These are phyloP conservation scores for Eimeria tenella DNA, from an alignment of 169 alveolate species.

Conservation along the genomic window DNA sequence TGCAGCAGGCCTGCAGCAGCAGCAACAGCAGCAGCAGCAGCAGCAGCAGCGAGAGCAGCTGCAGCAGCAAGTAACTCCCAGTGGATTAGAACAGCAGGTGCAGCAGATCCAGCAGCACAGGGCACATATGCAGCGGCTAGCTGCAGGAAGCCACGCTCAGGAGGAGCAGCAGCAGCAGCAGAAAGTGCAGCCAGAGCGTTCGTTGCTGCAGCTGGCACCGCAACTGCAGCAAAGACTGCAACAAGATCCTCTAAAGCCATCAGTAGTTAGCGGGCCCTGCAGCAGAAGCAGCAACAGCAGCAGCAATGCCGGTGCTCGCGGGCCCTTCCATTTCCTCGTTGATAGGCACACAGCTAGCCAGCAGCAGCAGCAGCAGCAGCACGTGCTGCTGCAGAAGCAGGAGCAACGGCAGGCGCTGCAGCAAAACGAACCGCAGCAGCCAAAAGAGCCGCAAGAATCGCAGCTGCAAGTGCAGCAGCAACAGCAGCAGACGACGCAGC, in stretches of 20 bases:
- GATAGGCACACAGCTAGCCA: not conserved
- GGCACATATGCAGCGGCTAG: constrained; percentile 37
- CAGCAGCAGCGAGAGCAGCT: constrained; percentile 1
- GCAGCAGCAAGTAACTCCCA: not conserved
- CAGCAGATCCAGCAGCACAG: constrained; percentile 29
- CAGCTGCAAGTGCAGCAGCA: not conserved
- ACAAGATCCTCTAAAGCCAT: not conserved
- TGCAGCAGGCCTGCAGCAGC: not conserved
- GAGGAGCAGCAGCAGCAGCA: constrained; percentile 31
- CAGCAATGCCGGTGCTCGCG: not conserved
- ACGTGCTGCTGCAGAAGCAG: not conserved
- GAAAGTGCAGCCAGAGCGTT: not conserved
- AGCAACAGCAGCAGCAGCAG: constrained; percentile 51
- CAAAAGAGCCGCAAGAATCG: not conserved
- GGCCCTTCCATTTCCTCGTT: not conserved
- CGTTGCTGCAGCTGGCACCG: not conserved
- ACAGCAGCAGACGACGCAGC: not conserved
- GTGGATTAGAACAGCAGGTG: not conserved
- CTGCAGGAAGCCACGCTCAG: not conserved
- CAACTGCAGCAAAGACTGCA: not conserved
- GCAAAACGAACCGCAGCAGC: not conserved
- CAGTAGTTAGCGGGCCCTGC: not conserved
- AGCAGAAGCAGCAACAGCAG: constrained; percentile 1
- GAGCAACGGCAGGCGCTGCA: not conserved
- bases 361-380: constrained; percentile 36